phyloP scores from a whole-genome alignment of 768 basidiomycete species.

The Rhodosporidiobolus sp. region DNA sequence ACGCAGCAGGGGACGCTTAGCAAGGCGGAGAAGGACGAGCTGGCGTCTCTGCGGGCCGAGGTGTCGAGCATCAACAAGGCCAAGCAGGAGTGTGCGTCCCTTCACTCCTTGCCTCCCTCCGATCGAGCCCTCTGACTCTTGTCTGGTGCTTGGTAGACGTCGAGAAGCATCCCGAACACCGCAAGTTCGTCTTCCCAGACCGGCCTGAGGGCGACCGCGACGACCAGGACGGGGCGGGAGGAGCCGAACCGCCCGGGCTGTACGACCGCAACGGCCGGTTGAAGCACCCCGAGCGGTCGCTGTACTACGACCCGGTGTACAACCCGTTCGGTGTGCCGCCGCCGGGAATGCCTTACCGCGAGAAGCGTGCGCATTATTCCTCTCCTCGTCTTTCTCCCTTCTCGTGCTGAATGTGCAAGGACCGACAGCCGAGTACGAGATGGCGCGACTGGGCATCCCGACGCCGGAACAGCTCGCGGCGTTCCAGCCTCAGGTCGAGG shows the following conservation, averaged over 20 bases:
- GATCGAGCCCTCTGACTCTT: too few species aligned
- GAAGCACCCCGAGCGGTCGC: slow-evolving; percentile 56
- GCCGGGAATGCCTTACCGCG: slow-evolving; percentile 93
- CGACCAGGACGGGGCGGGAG: slow-evolving; percentile 50
- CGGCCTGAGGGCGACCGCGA: slow-evolving; percentile 45
- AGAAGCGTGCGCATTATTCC: slow-evolving; percentile 48
- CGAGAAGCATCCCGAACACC: slow-evolving; percentile 86
- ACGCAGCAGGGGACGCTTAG: slow-evolving; percentile 43
- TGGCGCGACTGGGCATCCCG: slow-evolving; percentile 22
- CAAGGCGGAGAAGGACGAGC: slow-evolving; percentile 61
- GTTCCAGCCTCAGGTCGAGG: slow-evolving; percentile 11
- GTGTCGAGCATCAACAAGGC: slow-evolving; percentile 74
- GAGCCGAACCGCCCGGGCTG: slow-evolving; percentile 17
- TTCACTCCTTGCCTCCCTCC: background rate
- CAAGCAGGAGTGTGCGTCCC: slow-evolving; percentile 70
- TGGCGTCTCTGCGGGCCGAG: slow-evolving; percentile 71
- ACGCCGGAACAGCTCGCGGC: slow-evolving; percentile 28
- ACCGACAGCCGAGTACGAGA: slow-evolving; percentile 19
- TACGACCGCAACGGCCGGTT: slow-evolving; percentile 50
- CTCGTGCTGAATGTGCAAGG: too few species aligned
- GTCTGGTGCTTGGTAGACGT: slow-evolving; percentile 50
- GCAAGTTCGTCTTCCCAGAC: slow-evolving; percentile 68
- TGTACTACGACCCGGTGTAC: slow-evolving; percentile 89
- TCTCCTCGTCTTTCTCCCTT: background rate
- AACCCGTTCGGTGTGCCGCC: slow-evolving; percentile 92